phyloP scores from a whole-genome alignment of 1,284 basidiomycete species.

The Takashimella koratensis region DNA sequence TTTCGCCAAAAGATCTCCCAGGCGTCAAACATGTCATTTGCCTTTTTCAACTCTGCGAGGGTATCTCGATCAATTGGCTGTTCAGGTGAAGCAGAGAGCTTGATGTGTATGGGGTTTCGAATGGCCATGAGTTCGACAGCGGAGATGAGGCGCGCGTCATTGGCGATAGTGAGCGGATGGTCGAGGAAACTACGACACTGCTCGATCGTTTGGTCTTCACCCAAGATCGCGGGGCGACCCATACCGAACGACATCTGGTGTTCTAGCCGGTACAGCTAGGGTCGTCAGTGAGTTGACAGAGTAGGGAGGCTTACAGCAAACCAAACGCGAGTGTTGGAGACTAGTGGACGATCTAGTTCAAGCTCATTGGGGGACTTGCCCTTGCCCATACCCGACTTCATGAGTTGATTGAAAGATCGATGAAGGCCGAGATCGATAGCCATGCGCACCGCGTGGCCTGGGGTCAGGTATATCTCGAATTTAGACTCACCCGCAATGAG shows the following conservation, averaged over 20 bases:
- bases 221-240: slow-evolving; percentile 77
- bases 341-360: slow-evolving; percentile 65
- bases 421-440: slow-evolving; percentile 81
- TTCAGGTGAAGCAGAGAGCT: slow-evolving; percentile 18
- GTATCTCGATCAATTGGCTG: slow-evolving; percentile 21
- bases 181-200: slow-evolving; percentile 68
- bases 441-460: slow-evolving; percentile 76
- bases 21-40: slow-evolving; percentile 26
- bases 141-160: slow-evolving; percentile 83
- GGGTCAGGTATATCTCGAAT: background rate
- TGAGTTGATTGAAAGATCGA: slow-evolving; percentile 72
- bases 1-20: slow-evolving; percentile 32
- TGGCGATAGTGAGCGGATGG: slow-evolving; percentile 79
- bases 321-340: slow-evolving; percentile 73
- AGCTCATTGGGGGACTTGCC: slow-evolving; percentile 54
- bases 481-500: slow-evolving; percentile 55
- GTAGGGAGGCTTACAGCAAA: slow-evolving; percentile 55
- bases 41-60: slow-evolving; percentile 23
- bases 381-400: slow-evolving; percentile 62
- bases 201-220: slow-evolving; percentile 77
- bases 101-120: slow-evolving; percentile 19
- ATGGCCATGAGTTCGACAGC: slow-evolving; percentile 52
- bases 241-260: slow-evolving; percentile 88
- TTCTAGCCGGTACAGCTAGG: slow-evolving; percentile 70
- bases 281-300: background rate